A percentile compares a stretch with the other conserved stretches of the same genome.
Conservation (phyloP, 2,329 filamentous ascomycete genomes). For the Bretziella fagacearum region DNA sequence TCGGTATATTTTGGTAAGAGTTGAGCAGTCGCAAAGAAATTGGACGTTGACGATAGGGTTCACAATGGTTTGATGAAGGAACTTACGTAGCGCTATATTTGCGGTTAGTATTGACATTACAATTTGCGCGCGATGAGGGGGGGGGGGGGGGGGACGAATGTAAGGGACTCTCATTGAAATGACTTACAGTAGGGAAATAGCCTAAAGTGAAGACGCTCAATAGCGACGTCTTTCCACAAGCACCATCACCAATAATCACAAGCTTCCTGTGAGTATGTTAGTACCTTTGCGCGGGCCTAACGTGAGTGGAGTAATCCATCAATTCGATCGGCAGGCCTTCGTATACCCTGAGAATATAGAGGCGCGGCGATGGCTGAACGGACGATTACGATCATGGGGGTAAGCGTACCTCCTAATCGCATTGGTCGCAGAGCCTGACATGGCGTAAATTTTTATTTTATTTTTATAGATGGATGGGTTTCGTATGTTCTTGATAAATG, state of each 20-base stretch:
- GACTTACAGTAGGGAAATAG: constrained; percentile 87
- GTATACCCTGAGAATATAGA: too few species aligned
- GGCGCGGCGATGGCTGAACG: background rate
- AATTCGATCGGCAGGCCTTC: background rate
- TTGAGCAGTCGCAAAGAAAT: too few species aligned
- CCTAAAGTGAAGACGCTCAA: constrained; percentile 94
- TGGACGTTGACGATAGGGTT: too few species aligned
- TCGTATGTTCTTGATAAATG: background rate
- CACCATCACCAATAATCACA: constrained; percentile 92
- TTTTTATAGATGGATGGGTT: background rate
- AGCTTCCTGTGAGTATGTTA: constrained; percentile 51
- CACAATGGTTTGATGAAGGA: background rate
- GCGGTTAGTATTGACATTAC: background rate
- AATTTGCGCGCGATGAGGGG: constrained; percentile 17
- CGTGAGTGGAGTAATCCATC: background rate
- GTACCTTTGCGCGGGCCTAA: background rate
- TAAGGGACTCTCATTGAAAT: background rate
- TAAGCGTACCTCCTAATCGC: constrained; percentile 12
- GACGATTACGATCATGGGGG: background rate
- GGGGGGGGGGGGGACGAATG: too few species aligned
- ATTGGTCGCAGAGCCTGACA: constrained; percentile 13
- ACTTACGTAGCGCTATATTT: constrained; percentile 40
- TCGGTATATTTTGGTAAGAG: too few species aligned
- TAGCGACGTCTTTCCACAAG: constrained; percentile 94
- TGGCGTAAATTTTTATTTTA: constrained; percentile 3